Conservation (phyloP, 169 alveolate species). For the Plasmodium inui region DNA sequence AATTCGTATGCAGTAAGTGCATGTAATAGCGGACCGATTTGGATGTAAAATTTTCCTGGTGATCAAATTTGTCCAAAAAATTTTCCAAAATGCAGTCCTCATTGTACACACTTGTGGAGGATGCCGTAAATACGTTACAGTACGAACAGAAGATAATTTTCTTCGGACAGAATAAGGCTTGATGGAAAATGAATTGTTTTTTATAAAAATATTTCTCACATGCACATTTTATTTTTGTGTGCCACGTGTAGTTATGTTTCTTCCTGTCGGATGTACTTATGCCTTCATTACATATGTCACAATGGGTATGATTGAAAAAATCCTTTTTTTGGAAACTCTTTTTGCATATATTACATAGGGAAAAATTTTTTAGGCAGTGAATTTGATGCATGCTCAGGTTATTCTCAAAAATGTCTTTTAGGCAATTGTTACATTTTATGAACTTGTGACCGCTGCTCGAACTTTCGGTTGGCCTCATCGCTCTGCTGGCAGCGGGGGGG, state of each 20-base stretch:
- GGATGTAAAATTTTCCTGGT: background rate
- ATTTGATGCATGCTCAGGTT: slow-evolving; percentile 49
- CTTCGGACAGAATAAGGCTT: slow-evolving; percentile 59
- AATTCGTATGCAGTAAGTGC: slow-evolving; percentile 20
- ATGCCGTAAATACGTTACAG: slow-evolving; percentile 43
- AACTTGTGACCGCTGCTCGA: background rate
- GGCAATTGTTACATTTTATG: slow-evolving; percentile 45
- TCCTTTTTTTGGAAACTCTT: slow-evolving; percentile 23
- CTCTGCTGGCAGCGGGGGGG: background rate
- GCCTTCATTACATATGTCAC: slow-evolving; percentile 68
- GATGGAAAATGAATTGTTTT: slow-evolving; percentile 68
- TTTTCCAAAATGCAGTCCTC: slow-evolving; percentile 55
- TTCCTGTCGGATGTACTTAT: background rate
- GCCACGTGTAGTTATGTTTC: slow-evolving; percentile 47
- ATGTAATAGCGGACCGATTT: slow-evolving; percentile 32
- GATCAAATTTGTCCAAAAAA: slow-evolving; percentile 42
- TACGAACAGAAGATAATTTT: slow-evolving; percentile 40
- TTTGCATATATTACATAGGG: slow-evolving; percentile 58
- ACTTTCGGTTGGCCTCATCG: background rate
- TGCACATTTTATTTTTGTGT: slow-evolving; percentile 54
- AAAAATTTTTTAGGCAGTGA: slow-evolving; percentile 50
- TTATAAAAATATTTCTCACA: slow-evolving; percentile 47
- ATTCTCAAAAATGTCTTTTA: slow-evolving; percentile 33
- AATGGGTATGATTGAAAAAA: slow-evolving; percentile 32
- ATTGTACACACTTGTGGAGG: slow-evolving; percentile 16